Percentiles rank a stretch among this genome's conserved stretches.
phyloP scores from a whole-genome alignment of 1,284 basidiomycete species.

The Puccinia polysora region DNA sequence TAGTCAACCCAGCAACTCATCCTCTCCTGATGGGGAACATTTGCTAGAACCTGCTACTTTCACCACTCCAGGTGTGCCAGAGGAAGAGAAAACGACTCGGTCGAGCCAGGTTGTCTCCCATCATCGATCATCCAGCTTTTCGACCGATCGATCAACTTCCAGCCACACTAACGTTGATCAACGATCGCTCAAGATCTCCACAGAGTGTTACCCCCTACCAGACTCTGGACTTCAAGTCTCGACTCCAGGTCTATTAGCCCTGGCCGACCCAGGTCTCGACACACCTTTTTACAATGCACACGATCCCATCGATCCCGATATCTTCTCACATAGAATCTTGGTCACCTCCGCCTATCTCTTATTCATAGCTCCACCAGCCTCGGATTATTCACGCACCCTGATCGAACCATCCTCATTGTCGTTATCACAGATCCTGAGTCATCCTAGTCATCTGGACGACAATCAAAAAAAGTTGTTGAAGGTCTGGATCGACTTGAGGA shows the following conservation, averaged over 20 bases:
- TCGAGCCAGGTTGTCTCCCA: too few relatives aligned
- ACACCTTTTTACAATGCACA: constrained; percentile 24
- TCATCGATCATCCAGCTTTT: too few relatives aligned
- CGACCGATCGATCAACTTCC: too few relatives aligned
- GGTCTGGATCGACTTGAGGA: constrained; percentile 26
- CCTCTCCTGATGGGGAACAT: too few relatives aligned
- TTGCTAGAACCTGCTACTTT: too few relatives aligned
- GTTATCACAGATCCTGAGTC: too few relatives aligned
- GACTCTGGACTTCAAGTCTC: too few relatives aligned
- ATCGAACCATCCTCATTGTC: background rate
- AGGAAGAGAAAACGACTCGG: too few relatives aligned
- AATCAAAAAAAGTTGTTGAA: constrained; percentile 6
- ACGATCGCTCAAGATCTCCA: too few relatives aligned
- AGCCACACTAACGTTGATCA: too few relatives aligned
- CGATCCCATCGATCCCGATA: constrained; percentile 20
- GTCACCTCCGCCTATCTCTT: constrained; percentile 27
- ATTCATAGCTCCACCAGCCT: constrained; percentile 5
- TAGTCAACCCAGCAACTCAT: background rate
- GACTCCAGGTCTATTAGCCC: constrained; percentile 14
- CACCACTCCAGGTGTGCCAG: too few relatives aligned
- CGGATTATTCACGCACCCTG: background rate
- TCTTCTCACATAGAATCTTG: constrained; percentile 36
- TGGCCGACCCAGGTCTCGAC: constrained; percentile 21
- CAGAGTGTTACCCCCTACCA: background rate
- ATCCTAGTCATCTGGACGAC: background rate